Percentiles rank a stretch among this genome's conserved stretches.
Evolutionary conservation across 768 basidiomycete genomes (phyloP).

Genomic region (Lactarius hengduanensis): DNA sequence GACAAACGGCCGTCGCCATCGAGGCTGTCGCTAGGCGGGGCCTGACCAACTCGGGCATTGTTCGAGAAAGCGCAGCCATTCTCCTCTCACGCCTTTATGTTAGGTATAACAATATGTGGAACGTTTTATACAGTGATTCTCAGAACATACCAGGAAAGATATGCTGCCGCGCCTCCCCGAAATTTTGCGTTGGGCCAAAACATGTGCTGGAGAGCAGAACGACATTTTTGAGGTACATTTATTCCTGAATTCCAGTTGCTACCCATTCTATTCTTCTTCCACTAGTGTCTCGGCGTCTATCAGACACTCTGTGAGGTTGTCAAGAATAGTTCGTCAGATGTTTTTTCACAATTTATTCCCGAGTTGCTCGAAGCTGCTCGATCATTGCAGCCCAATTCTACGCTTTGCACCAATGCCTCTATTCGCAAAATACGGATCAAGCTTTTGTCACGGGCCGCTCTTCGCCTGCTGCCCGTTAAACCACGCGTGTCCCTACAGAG

Average conservation of each 20-base stretch:
- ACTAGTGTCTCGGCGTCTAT: slow-evolving; percentile 64
- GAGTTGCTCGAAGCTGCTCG: slow-evolving; percentile 47
- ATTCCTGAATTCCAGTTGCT: background rate
- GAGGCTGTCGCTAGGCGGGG: slow-evolving; percentile 58
- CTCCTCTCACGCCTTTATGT: slow-evolving; percentile 81
- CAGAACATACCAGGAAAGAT: slow-evolving; percentile 52
- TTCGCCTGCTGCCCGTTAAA: slow-evolving; percentile 57
- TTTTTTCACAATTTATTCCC: slow-evolving; percentile 45
- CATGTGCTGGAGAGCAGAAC: slow-evolving; percentile 2
- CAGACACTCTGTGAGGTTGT: slow-evolving; percentile 68
- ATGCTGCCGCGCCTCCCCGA: slow-evolving; percentile 26
- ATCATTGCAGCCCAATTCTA: slow-evolving; percentile 41
- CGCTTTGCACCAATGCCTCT: slow-evolving; percentile 55
- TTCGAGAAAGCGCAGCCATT: slow-evolving; percentile 78
- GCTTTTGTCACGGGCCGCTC: slow-evolving; percentile 60
- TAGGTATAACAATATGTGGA: slow-evolving; percentile 47
- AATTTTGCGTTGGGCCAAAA: slow-evolving; percentile 23
- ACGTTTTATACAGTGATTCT: slow-evolving; percentile 6
- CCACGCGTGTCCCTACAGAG: slow-evolving; percentile 40
- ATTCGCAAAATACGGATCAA: slow-evolving; percentile 71
- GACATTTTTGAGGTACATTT: slow-evolving; percentile 25
- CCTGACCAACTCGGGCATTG: slow-evolving; percentile 71
- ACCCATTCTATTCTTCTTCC: slow-evolving; percentile 9
- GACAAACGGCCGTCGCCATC: slow-evolving; percentile 54
- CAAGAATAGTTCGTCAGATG: slow-evolving; percentile 59